phyloP scores from a whole-genome alignment of 202 grass and related monocot genomes.

The Setaria italica region DNA sequence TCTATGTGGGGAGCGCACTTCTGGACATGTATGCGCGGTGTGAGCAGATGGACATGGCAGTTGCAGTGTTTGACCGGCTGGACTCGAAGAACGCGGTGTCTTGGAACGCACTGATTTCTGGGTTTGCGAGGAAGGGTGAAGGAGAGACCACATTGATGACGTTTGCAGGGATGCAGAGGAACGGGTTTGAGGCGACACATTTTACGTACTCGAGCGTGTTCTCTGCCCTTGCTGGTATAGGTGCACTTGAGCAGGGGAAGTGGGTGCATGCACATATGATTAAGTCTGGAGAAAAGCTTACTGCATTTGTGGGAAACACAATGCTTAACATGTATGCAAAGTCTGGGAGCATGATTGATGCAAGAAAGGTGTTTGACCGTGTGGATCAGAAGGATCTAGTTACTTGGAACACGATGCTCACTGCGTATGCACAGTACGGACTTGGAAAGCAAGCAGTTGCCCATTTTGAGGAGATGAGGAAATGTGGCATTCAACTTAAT shows the following conservation, averaged over 20 bases:
- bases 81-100: slow-evolving; percentile 63
- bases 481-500: slow-evolving; percentile 58
- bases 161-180: slow-evolving; percentile 68
- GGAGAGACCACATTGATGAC: slow-evolving; percentile 53
- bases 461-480: slow-evolving; percentile 76
- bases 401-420: slow-evolving; percentile 88
- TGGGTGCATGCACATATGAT: slow-evolving; percentile 76
- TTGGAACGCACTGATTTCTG: slow-evolving; percentile 69
- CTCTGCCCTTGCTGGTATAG: slow-evolving; percentile 60
- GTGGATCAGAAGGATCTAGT: slow-evolving; percentile 66
- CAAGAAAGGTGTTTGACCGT: slow-evolving; percentile 65
- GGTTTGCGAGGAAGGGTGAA: slow-evolving; percentile 73
- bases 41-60: slow-evolving; percentile 55
- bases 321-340: slow-evolving; percentile 88
- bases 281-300: slow-evolving; percentile 63
- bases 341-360: slow-evolving; percentile 66
- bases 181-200: slow-evolving; percentile 55
- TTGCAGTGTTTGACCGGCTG: slow-evolving; percentile 58
- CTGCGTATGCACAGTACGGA: slow-evolving; percentile 74
- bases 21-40: slow-evolving; percentile 75
- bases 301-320: slow-evolving; percentile 60
- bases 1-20: slow-evolving; percentile 83
- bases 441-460: slow-evolving; percentile 55
- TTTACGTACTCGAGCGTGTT: slow-evolving; percentile 70
- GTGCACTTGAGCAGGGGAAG: slow-evolving; percentile 75